A percentile compares a stretch with the other conserved stretches of the same genome.
Conservation (phyloP, 805 yeast genomes). For the Wickerhamiella hasegawae region DNA sequence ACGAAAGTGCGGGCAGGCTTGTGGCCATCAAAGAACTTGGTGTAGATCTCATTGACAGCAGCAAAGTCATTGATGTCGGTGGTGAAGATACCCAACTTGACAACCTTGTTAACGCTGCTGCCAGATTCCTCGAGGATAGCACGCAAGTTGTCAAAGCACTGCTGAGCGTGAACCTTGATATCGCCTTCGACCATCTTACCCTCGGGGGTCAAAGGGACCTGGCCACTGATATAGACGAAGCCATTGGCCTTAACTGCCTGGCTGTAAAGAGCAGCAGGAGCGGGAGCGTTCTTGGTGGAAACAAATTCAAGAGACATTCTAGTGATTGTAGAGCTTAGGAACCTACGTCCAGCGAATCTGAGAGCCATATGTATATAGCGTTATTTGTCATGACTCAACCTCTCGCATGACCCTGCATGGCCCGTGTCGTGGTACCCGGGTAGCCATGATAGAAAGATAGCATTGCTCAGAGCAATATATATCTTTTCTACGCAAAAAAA, state of each 20-base stretch:
- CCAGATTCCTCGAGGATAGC: slow-evolving; percentile 72
- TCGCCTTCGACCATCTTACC: slow-evolving; percentile 70
- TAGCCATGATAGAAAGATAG: too few species aligned
- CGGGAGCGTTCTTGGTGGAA: slow-evolving; percentile 60
- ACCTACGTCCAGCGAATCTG: too few species aligned
- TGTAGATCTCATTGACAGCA: slow-evolving; percentile 74
- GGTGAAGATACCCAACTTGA: slow-evolving; percentile 78
- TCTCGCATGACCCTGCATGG: too few species aligned
- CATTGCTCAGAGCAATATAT: too few species aligned
- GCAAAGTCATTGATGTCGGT: slow-evolving; percentile 81
- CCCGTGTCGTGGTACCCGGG: too few species aligned
- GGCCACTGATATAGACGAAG: slow-evolving; percentile 84
- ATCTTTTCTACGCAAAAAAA: too few species aligned
- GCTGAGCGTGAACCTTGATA: slow-evolving; percentile 29
- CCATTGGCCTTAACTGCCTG: slow-evolving; percentile 90
- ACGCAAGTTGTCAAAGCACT: slow-evolving; percentile 26
- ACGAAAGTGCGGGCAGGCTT: slow-evolving; percentile 94
- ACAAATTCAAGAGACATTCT: slow-evolving; percentile 15
- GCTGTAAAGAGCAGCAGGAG: slow-evolving; percentile 92
- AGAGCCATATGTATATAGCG: too few species aligned
- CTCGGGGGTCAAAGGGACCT: slow-evolving; percentile 73
- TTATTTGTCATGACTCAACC: too few species aligned
- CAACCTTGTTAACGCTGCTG: slow-evolving; percentile 67
- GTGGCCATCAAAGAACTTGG: slow-evolving; percentile 25
- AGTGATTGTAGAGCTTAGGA: too few species aligned